A percentile compares a stretch with the other conserved stretches of the same genome.
phyloP scores from a whole-genome alignment of 2,329 filamentous ascomycete genomes.

The Endothia cerciana region DNA sequence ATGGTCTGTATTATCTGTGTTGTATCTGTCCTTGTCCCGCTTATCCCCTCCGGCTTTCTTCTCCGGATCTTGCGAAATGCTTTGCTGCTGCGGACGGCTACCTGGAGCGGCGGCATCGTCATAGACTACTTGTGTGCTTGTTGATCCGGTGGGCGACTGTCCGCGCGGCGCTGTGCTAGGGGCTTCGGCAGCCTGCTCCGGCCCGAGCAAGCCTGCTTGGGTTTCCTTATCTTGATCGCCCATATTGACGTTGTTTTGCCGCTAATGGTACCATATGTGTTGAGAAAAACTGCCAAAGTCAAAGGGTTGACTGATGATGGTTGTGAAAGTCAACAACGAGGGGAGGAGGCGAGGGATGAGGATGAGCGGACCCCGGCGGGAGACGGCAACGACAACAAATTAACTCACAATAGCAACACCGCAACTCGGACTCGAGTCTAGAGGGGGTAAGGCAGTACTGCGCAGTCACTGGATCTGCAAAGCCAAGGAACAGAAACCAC shows the following conservation, averaged over 20 bases:
- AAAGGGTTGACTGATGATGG: not conserved
- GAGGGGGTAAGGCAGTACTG: not conserved
- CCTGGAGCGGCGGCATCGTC: slow-evolving; percentile 8
- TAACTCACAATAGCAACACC: too few relatives aligned
- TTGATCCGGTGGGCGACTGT: slow-evolving; percentile 20
- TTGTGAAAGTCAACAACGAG: not conserved
- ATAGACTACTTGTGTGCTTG: slow-evolving; percentile 21
- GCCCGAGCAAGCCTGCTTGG: slow-evolving; percentile 4
- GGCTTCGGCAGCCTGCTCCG: not conserved
- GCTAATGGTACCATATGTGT: not conserved
- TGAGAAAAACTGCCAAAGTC: too few relatives aligned
- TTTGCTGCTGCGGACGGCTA: not conserved
- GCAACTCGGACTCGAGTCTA: too few relatives aligned
- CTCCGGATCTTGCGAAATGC: not conserved
- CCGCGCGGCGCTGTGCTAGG: not conserved
- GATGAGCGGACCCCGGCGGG: too few relatives aligned
- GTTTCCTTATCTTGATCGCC: slow-evolving; percentile 14
- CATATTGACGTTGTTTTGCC: not conserved
- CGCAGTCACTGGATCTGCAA: not conserved
- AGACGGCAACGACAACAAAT: too few relatives aligned
- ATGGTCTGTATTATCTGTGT: slow-evolving; percentile 12
- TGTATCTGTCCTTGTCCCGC: not conserved
- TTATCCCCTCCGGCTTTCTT: not conserved
- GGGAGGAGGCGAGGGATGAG: too few relatives aligned
- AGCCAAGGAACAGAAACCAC: not conserved